These are phyloP conservation scores for Laburnicola sp. DNA, from an alignment of 2,329 filamentous ascomycete genomes.

Conservation along the genomic window DNA sequence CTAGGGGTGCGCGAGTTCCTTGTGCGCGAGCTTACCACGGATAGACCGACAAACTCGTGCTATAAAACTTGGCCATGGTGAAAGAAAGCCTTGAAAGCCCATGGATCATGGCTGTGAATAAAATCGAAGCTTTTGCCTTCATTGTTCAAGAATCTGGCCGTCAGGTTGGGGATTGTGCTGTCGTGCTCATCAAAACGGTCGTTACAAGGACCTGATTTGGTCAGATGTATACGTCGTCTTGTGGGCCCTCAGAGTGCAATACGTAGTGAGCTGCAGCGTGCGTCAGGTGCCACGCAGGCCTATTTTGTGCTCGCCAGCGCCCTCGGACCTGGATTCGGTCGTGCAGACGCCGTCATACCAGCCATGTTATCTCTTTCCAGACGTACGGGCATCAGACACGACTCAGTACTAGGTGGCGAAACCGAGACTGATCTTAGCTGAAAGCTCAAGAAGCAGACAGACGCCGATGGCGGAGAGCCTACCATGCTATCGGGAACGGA, in stretches of 20 bases:
- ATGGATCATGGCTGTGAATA: too few species aligned
- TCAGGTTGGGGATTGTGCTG: too few species aligned
- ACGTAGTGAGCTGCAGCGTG: neutral
- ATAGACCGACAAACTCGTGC: too few species aligned
- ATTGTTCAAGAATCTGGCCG: too few species aligned
- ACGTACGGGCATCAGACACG: conserved; percentile 7
- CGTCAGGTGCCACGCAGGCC: conserved; percentile 4
- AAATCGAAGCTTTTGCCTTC: too few species aligned
- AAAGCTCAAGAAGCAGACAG: neutral
- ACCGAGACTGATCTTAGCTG: conserved; percentile 4
- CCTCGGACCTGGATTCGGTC: neutral
- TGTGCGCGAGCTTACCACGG: too few species aligned
- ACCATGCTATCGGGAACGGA: conserved; percentile 13
- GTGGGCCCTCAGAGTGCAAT: neutral
- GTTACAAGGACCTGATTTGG: too few species aligned
- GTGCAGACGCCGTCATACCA: conserved; percentile 4
- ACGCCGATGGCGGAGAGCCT: neutral
- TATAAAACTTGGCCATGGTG: too few species aligned
- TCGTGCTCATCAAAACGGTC: too few species aligned
- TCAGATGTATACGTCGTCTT: neutral
- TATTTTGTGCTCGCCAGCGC: conserved; percentile 1
- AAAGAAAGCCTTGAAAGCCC: too few species aligned
- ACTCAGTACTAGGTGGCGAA: conserved; percentile 7
- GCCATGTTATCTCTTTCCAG: conserved; percentile 6
- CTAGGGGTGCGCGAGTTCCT: too few species aligned